These are phyloP conservation scores for Ulmus americana DNA, from an alignment of 331 rosid genomes.

Conservation along the genomic window DNA sequence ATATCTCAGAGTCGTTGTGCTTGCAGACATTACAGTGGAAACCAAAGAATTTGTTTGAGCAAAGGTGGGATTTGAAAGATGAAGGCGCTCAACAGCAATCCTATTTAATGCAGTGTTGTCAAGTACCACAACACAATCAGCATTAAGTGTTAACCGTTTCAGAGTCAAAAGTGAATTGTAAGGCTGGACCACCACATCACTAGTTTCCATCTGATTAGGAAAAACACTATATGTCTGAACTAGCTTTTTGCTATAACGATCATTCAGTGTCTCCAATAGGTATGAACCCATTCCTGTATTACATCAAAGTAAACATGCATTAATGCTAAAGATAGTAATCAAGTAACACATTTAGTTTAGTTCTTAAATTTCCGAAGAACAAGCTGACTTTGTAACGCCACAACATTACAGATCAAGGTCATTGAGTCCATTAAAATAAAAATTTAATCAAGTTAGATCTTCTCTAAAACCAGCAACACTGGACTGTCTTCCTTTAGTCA, in stretches of 20 bases:
- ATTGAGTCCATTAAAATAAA: neutral
- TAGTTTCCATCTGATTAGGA: conserved; percentile 99
- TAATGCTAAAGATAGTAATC: neutral
- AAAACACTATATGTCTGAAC: conserved; percentile 98
- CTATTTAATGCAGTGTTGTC: conserved; percentile 95
- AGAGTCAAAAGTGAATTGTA: conserved; percentile 95
- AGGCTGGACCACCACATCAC: conserved; percentile 99
- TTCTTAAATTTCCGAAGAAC: neutral
- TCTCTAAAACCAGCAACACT: neutral
- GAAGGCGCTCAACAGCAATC: conserved; percentile 97
- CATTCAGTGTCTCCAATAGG: conserved; percentile 89
- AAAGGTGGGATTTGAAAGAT: conserved; percentile 88
- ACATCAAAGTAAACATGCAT: neutral
- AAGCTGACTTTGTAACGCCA: neutral
- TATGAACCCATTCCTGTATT: conserved; percentile 93
- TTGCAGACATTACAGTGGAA: conserved; percentile 97
- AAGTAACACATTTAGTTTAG: neutral
- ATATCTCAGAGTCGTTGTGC: conserved; percentile 92
- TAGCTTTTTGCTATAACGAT: conserved; percentile 94
- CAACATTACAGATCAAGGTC: neutral
- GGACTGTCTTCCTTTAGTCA: neutral
- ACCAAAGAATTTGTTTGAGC: conserved; percentile 94
- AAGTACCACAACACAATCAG: conserved; percentile 97
- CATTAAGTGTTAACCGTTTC: conserved; percentile 87
- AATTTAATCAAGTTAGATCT: neutral